phyloP scores from a whole-genome alignment of 2,329 filamentous ascomycete species.

The Trichoderma lentiforme region DNA sequence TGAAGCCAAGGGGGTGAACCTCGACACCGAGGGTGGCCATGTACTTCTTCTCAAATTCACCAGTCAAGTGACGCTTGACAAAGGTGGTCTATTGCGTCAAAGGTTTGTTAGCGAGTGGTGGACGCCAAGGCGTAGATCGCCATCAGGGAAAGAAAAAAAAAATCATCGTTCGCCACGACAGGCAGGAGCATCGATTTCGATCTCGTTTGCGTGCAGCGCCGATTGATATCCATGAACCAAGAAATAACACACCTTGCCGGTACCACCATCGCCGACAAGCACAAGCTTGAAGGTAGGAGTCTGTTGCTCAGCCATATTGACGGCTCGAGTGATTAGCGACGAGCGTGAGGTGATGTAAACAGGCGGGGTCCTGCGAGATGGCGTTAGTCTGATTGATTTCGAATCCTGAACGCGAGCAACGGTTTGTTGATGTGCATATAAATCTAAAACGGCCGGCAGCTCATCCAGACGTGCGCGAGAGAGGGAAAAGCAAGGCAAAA shows the following conservation, averaged over 20 bases:
- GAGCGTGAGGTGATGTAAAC: conserved; percentile 42
- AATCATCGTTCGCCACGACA: conserved; percentile 14
- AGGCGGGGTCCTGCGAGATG: conserved; percentile 41
- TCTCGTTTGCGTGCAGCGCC: conserved; percentile 36
- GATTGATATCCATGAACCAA: background rate
- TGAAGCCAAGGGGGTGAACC: conserved; percentile 97
- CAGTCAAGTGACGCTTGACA: conserved; percentile 99
- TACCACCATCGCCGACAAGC: conserved; percentile 98
- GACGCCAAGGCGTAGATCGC: background rate
- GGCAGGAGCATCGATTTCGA: background rate
- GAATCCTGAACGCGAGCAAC: background rate
- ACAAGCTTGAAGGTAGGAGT: conserved; percentile 98
- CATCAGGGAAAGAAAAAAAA: conserved; percentile 14
- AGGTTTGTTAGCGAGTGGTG: background rate
- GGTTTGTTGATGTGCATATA: background rate
- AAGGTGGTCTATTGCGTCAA: conserved; percentile 77
- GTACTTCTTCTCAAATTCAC: conserved; percentile 99
- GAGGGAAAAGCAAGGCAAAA: background rate
- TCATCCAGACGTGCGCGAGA: background rate
- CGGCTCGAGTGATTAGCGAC: conserved; percentile 25
- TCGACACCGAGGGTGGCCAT: conserved; percentile 99
- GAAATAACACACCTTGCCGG: conserved; percentile 76
- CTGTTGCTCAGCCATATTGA: conserved; percentile 59
- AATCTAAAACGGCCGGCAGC: background rate
- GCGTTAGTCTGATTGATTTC: conserved; percentile 31